A percentile compares a stretch with the other conserved stretches of the same genome.
These are phyloP conservation scores for maize (Zea mays) DNA, from an alignment of 176 grass and related monocot genomes.

Conservation along the genomic window Zm-B73-REFERENCE-NAM-5.0 NC_050099.1:187633001-187633500, in stretches of 20 bases:
- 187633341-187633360: neutral
- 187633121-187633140: neutral
- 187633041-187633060: neutral
- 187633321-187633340: neutral
- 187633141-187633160: neutral
- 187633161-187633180: neutral
- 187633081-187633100: neutral
- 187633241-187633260: neutral
- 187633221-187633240: neutral
- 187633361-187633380: neutral
- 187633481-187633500: neutral
- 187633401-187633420: no score
- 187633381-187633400: constrained; percentile 2
- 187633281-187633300: neutral
- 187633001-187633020: constrained; percentile 10
- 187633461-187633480: constrained; percentile 50
- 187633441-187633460: constrained; percentile 21
- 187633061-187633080: neutral
- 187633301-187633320: neutral
- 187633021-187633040: constrained; percentile 17
- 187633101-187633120: neutral
- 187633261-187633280: neutral
- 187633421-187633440: neutral
- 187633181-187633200: neutral
- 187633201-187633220: neutral